Base-by-base conservation (phyloP, 2,329 filamentous ascomycete species). In the Nemania serpens region DNA sequence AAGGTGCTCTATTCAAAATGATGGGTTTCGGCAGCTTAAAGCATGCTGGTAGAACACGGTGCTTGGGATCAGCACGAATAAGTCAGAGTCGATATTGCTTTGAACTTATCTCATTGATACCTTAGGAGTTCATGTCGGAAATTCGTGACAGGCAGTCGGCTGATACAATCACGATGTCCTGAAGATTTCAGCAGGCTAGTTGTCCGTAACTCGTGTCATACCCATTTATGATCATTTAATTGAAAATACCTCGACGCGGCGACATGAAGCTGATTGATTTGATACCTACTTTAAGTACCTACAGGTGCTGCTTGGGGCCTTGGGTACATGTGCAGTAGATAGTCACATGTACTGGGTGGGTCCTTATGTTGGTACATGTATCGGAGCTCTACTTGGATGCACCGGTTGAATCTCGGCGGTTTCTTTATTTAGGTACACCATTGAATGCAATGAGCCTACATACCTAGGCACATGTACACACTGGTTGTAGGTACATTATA, bases 31-130 rank as follows among this genome's bases (percentile, higher is more conserved):
- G 39, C 10, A 49, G 11, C 18, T 5, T 62, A n/a, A 58, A 43
- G 43, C 59, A 60, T 62, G 33, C 61, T 66, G 61, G 59, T 55
- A 55, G n/a, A n/a, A n/a, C n/a, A n/a, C n/a, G n/a, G n/a, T n/a
- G n/a, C n/a, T n/a, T n/a, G n/a, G n/a, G n/a, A n/a, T 42, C 53
- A 29, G 47, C 34, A 25, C 10, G n/a, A 25, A 29, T 15, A 36
- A 36, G 46, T 36, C 17, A 13, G 15, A 25, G 29, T 48, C 6
- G 43, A 36, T 29, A 18, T 29, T 42, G 41, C 36, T 20, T 49
- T 34, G 11, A 22, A 48, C 18, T 18, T 29, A 15, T 29, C 43
- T 46, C 13, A 46, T 29, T n/a, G 22, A 33, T 46, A 7, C 6
- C n/a, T n/a, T n/a, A n/a, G 20, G 29, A 46, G 43, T 29, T 9